Base-by-base conservation (phyloP, 192 early-diverging fungal genomes). In the Fimicolochytrium jonesii region DNA sequence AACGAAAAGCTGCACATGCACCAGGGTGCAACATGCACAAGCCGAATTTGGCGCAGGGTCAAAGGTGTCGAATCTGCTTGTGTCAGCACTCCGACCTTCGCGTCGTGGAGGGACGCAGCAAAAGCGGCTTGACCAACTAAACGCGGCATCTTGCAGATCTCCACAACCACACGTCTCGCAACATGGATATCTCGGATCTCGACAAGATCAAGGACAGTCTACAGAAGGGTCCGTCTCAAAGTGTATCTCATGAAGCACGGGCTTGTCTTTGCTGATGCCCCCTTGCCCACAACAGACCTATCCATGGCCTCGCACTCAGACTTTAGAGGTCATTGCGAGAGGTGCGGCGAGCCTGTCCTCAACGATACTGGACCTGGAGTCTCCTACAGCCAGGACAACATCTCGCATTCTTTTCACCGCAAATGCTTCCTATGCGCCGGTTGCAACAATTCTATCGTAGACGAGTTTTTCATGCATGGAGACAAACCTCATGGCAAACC, bases 261-360 rank as follows among this genome's bases (percentile, higher is more conserved):
- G n/a, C 20, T 22, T 47, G 11, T 7, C 22, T 22, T 39, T 7
- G 7, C 37, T 39, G 37, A 39, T 39, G 7, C 37, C 37, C 9
- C 17, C 4, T 0, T 39, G 11, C 11, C n/a, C 18, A 11, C 23
- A 5, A 6, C 30, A 64, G 61, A 54, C 42, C 41, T 64, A 25
- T 30, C 37, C 28, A 51, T 64, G 48, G 37, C 48, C 48, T 36
- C 52, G 0, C 61, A 64, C 37, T 20, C 37, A 4, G 61, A 64
- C 29, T 67, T 59, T 30, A 50, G 35, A 31, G 66, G 66, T 23
- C 66, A 60, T 50, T 67, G 66, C 57, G 49, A 60, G 31, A 41
- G 10, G 22, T 67, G 66, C 45, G 17, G n/a, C 5, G 25, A 30
- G 2, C 66, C 66, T 10, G 57, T 67, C 17, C 46, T 67, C 25